Percentiles rank a stretch among this genome's conserved stretches.
These are phyloP conservation scores for Pseudozyma sp. DNA, from an alignment of 1,284 basidiomycete species.

Conservation along the genomic window DNA sequence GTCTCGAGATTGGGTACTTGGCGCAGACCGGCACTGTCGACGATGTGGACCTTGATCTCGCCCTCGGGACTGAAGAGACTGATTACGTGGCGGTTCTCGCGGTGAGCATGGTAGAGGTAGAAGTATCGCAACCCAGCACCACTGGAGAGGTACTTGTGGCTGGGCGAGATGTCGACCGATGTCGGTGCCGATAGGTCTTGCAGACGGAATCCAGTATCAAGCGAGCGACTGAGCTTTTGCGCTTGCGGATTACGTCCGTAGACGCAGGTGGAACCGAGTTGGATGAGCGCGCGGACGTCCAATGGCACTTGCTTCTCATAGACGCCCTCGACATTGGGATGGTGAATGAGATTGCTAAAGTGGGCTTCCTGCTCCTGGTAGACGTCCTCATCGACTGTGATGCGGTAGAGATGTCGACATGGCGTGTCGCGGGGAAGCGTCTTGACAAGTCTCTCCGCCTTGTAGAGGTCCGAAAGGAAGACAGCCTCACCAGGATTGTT, in stretches of 20 bases:
- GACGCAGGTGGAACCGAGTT: constrained; percentile 84
- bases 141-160: constrained; percentile 79
- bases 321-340: constrained; percentile 93
- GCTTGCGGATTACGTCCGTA: constrained; percentile 73
- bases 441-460: constrained; percentile 79
- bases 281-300: constrained; percentile 83
- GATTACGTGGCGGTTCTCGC: constrained; percentile 86
- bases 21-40: constrained; percentile 86
- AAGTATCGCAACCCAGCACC: constrained; percentile 83
- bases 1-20: constrained; percentile 84
- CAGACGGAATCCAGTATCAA: constrained; percentile 87
- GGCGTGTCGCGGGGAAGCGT: constrained; percentile 84
- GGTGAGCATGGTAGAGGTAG: constrained; percentile 89
- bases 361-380: constrained; percentile 88
- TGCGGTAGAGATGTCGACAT: constrained; percentile 83
- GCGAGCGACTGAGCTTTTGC: constrained; percentile 84
- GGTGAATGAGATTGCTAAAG: constrained; percentile 91
- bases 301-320: constrained; percentile 94
- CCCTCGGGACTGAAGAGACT: constrained; percentile 80
- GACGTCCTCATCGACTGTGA: constrained; percentile 84
- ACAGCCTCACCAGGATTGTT: constrained; percentile 74
- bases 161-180: constrained; percentile 43
- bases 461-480: constrained; percentile 76
- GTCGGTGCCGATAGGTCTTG: constrained; percentile 74
- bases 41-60: constrained; percentile 79